Conservation (phyloP, 352 stramenopile species). For the Globisporangium sylvaticum region DNA sequence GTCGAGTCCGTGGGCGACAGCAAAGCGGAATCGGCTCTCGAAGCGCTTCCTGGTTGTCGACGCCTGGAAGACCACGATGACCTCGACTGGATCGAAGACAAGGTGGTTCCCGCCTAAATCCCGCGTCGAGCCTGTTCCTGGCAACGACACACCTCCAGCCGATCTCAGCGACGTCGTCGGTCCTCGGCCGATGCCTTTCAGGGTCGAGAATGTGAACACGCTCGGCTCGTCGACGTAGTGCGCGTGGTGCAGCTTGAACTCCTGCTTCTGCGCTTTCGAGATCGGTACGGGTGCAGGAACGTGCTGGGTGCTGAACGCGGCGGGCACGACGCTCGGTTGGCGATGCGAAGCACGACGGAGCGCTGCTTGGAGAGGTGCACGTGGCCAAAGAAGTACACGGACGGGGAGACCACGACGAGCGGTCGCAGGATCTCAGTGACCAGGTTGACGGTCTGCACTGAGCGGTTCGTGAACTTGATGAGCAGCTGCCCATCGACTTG, state of each 20-base stretch:
- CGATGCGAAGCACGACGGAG: slow-evolving; percentile 40
- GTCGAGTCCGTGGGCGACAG: slow-evolving; percentile 49
- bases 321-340: slow-evolving; percentile 62
- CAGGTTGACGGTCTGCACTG: slow-evolving; percentile 56
- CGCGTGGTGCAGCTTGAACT: slow-evolving; percentile 45
- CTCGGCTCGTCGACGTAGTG: slow-evolving; percentile 51
- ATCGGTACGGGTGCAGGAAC: slow-evolving; percentile 46
- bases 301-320: slow-evolving; percentile 51
- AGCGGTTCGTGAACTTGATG: slow-evolving; percentile 67
- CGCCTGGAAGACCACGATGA: slow-evolving; percentile 53
- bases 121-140: slow-evolving; percentile 32
- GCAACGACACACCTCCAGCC: slow-evolving; percentile 33
- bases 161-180: slow-evolving; percentile 60
- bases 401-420: slow-evolving; percentile 57
- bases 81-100: slow-evolving; percentile 37
- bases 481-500: slow-evolving; percentile 45
- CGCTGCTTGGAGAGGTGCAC: slow-evolving; percentile 49
- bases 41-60: slow-evolving; percentile 33
- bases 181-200: slow-evolving; percentile 37
- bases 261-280: slow-evolving; percentile 52
- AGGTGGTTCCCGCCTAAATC: slow-evolving; percentile 28
- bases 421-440: slow-evolving; percentile 42
- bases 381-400: slow-evolving; percentile 58
- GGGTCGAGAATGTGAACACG: slow-evolving; percentile 55
- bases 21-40: slow-evolving; percentile 64